Percentiles rank a stretch among this genome's conserved stretches.
Conservation (phyloP, 2,329 filamentous ascomycete genomes). For the Salinomyces thailandicus region DNA sequence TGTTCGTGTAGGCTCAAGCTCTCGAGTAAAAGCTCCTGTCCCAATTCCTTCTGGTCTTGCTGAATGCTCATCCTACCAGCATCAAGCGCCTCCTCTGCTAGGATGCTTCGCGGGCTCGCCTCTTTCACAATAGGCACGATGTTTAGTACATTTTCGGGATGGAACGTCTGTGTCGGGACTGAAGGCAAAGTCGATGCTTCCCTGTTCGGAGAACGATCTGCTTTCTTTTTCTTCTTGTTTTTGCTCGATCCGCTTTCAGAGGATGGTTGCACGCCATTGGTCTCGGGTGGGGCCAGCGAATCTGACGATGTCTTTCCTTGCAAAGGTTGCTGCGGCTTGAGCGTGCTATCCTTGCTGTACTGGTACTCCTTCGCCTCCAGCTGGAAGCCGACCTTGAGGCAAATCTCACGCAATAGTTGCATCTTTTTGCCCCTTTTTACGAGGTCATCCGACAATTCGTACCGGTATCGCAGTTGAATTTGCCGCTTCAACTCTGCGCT, state of each 20-base stretch:
- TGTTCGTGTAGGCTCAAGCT: slow-evolving; percentile 94
- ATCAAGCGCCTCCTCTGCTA: slow-evolving; percentile 92
- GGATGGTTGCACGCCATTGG: slow-evolving; percentile 22
- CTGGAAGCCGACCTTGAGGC: slow-evolving; percentile 82
- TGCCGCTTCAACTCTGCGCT: slow-evolving; percentile 61
- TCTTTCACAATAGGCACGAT: slow-evolving; percentile 93
- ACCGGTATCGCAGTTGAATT: slow-evolving; percentile 64
- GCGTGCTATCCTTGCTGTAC: slow-evolving; percentile 44
- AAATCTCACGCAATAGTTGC: slow-evolving; percentile 81
- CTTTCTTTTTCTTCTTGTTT: slow-evolving; percentile 49
- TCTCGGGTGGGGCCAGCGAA: slow-evolving; percentile 21
- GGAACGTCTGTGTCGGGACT: slow-evolving; percentile 53
- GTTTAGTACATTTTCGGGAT: slow-evolving; percentile 77
- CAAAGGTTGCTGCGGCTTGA: slow-evolving; percentile 10
- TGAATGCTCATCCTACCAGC: slow-evolving; percentile 92
- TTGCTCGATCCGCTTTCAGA: slow-evolving; percentile 31
- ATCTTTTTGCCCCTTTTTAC: slow-evolving; percentile 56
- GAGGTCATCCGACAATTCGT: slow-evolving; percentile 60
- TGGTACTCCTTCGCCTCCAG: slow-evolving; percentile 66
- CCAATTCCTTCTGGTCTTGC: slow-evolving; percentile 89
- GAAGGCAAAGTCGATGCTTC: slow-evolving; percentile 33
- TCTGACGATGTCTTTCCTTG: slow-evolving; percentile 21
- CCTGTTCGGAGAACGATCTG: slow-evolving; percentile 38
- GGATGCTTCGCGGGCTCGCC: slow-evolving; percentile 75
- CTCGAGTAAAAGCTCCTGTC: slow-evolving; percentile 90